Evolutionary conservation across 2,329 filamentous ascomycete genomes (phyloP), one percentile per base, ranked within the genome.

Genomic region (Trichoderma endophyticum): DNA sequence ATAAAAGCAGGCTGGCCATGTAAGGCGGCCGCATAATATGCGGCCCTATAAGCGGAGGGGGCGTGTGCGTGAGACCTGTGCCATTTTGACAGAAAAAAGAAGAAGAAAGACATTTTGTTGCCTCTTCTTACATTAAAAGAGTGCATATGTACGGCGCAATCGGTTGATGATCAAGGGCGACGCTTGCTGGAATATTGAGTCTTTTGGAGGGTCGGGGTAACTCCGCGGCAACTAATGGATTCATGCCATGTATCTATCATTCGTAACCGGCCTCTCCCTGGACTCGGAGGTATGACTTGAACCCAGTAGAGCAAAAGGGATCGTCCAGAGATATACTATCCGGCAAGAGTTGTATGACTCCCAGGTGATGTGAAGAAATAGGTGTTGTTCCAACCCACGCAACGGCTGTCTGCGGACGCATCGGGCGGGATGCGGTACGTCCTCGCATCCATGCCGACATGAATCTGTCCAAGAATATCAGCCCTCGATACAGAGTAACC

Each of bases 11-110:
- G 36, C 56, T 62, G 67, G 57, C 67, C 28, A 36, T 51, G 67
- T 70, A 73, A 73, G 74, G 71, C 71, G 76, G 76, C 72, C 75
- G 75, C 76, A 71, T 74, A 39, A 67, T 66, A 76, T 75, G 76
- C 76, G 76, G 74, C 76, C 75, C 73, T 72, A 60, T 64, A 60
- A 70, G 68, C 71, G 66, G 67, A 72, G 56, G 71, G 71, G 66
- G 71, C 43, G 71, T 72, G 71, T 71, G 71, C 59, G 36, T 72
- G 56, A 36, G 56, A 59, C n/a, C 51, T 63, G 61, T 65, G 70
- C 56, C 70, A 56, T 61, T 70, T 68, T 70, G 43, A 21, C 57
- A 34, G 26, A 28, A 54, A 54, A 11, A 51, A 67, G 39, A 71
- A 28, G 28, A 61, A 43, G 26, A 70, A 48, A 62, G 30, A 4